phyloP scores from a whole-genome alignment of 768 basidiomycete species.

The Tulasnella sp. region DNA sequence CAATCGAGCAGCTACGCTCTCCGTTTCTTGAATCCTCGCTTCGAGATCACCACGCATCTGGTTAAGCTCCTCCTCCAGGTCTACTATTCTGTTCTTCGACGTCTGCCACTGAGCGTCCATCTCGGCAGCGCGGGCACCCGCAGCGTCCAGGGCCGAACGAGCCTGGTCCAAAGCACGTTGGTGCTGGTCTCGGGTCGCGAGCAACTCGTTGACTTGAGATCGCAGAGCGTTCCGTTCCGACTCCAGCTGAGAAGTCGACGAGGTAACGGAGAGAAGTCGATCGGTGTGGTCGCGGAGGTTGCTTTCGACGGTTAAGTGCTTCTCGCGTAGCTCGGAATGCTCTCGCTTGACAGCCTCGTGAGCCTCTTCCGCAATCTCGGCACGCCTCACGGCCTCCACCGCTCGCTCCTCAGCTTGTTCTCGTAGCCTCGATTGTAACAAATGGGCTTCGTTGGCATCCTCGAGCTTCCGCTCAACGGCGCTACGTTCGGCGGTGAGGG shows the following conservation, averaged over 20 bases:
- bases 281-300: conserved; percentile 77
- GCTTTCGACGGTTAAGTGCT: conserved; percentile 60
- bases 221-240: conserved; percentile 71
- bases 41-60: conserved; percentile 85
- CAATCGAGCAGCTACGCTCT: conserved; percentile 65
- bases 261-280: conserved; percentile 70
- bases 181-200: conserved; percentile 76
- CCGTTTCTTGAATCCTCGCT: conserved; percentile 70
- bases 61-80: conserved; percentile 74
- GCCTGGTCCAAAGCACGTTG: conserved; percentile 86
- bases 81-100: conserved; percentile 66
- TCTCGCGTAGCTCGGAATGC: conserved; percentile 70
- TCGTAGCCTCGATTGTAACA: conserved; percentile 72
- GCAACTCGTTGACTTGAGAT: conserved; percentile 71
- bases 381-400: conserved; percentile 71
- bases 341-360: conserved; percentile 66
- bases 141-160: conserved; percentile 71
- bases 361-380: conserved; percentile 68
- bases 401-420: conserved; percentile 81
- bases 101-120: conserved; percentile 73
- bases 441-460: conserved; percentile 73
- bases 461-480: conserved; percentile 69
- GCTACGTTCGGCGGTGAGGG: conserved; percentile 63
- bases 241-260: conserved; percentile 73
- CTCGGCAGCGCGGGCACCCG: conserved; percentile 77